Evolutionary conservation across 1,284 basidiomycete genomes (phyloP), one percentile per base, ranked within the genome.

Genomic region (Clitocybe nebularis): DNA sequence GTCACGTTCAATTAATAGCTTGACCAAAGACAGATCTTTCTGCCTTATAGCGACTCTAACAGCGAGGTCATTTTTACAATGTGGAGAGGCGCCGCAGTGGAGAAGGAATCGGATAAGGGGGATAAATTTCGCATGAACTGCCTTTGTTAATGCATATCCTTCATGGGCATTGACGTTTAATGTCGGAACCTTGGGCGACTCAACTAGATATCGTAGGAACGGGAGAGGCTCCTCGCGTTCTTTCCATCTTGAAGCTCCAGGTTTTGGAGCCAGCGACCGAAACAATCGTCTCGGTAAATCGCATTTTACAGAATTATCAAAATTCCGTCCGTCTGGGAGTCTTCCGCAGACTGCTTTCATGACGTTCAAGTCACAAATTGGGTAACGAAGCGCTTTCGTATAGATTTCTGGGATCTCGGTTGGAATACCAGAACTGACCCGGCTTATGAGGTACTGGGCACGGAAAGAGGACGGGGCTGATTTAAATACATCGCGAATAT

Each of bases 91-190:
- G 2, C 80, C 84, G n/a, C 79, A 66, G 1, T 68, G 63, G 34
- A 94, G 75, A 5, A 94, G 69, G 48, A 86, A 84, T 28, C 62
- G 67, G 2, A 91, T 69, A 3, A 93, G 74, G 1, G 80, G 78
- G 0, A 72, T 51, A 50, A 83, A 83, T 9, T 69, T 67, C 0
- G 75, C 78, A 34, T 82, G 70, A 0, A 90, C 86, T 1, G 90
- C 87, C 46, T 78, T 81, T 6, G 79, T 80, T 22, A 94, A 74
- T 0, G 85, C 81, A 53, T 92, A 93, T 0, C 89, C 90, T 1
- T 77, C 71, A 59, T 84, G 71, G 4, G 82, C 74, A 58, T 91
- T 77, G 6, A 72, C 53, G 23, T 79, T 67, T 23, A 66, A 76
- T 43, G 52, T 54, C 5, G 59, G 60, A 7, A 76, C 55, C 1